Conservation (phyloP, 768 basidiomycete species). For the Pulveroboletus ravenelii region DNA sequence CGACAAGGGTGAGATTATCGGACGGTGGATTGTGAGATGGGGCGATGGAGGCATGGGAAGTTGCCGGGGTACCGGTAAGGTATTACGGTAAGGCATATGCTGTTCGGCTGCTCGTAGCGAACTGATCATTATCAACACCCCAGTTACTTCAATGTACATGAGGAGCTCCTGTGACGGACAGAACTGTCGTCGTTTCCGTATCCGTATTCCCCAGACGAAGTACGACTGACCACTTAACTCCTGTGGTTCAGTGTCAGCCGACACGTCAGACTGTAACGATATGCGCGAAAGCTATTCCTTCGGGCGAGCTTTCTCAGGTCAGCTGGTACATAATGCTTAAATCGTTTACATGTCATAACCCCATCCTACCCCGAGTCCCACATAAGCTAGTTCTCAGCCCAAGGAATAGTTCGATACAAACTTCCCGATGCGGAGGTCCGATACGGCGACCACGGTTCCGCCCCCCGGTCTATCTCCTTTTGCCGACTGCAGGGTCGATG, state of each 20-base stretch:
- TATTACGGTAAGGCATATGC: slow-evolving; percentile 54
- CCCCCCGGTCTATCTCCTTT: not conserved
- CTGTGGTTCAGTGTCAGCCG: not conserved
- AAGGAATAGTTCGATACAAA: not conserved
- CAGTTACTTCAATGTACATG: slow-evolving; percentile 52
- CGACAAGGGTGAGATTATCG: slow-evolving; percentile 53
- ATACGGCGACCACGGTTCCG: not conserved
- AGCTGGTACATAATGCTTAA: not conserved
- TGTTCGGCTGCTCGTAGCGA: not conserved
- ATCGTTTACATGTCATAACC: not conserved
- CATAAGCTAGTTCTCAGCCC: not conserved
- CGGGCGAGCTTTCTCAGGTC: too few species aligned
- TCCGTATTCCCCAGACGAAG: not conserved
- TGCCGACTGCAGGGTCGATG: not conserved
- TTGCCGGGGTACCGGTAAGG: slow-evolving; percentile 58
- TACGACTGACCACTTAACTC: not conserved
- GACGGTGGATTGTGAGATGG: slow-evolving; percentile 80
- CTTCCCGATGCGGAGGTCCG: not conserved
- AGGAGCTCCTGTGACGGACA: slow-evolving; percentile 38
- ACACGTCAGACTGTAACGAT: not conserved
- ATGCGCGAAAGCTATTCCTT: not conserved
- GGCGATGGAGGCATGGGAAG: slow-evolving; percentile 57
- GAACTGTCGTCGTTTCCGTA: not conserved
- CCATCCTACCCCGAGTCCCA: not conserved
- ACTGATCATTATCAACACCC: not conserved